Evolutionary conservation across 148 eudicot species (phyloP).

Genomic region (Diospyros lotus): DNA sequence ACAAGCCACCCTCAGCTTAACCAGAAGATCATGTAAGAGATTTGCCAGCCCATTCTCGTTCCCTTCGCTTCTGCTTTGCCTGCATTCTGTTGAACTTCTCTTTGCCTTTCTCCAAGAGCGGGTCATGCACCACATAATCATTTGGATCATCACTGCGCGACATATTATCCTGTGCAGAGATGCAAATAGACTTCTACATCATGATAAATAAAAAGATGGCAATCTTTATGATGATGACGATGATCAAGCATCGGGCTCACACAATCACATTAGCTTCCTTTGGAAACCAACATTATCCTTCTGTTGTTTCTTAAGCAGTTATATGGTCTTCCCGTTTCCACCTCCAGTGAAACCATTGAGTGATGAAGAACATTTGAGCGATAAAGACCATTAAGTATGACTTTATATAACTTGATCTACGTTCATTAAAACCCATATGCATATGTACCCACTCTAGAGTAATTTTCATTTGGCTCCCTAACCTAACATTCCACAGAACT

Average conservation of each 20-base stretch:
- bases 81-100: conserved; percentile 87
- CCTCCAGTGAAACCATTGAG: background rate
- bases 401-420: too few species aligned
- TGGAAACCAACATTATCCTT: background rate
- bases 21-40: conserved; percentile 60
- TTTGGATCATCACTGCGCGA: conserved; percentile 64
- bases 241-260: background rate
- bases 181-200: conserved; percentile 1
- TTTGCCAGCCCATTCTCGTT: conserved; percentile 96
- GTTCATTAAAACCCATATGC: background rate
- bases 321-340: background rate
- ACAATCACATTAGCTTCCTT: background rate
- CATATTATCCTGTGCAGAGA: conserved; percentile 60
- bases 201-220: background rate
- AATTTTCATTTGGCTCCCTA: conserved; percentile 5
- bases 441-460: background rate
- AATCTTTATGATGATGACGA: background rate
- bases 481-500: background rate
- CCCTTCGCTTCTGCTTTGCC: conserved; percentile 80
- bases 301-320: background rate
- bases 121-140: conserved; percentile 82
- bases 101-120: conserved; percentile 88
- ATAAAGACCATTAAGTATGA: background rate
- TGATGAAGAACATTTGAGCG: background rate
- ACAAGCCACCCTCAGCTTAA: too few species aligned